phyloP scores from a whole-genome alignment of 164 flowering plant species.

The Vitis amurensis region DNA sequence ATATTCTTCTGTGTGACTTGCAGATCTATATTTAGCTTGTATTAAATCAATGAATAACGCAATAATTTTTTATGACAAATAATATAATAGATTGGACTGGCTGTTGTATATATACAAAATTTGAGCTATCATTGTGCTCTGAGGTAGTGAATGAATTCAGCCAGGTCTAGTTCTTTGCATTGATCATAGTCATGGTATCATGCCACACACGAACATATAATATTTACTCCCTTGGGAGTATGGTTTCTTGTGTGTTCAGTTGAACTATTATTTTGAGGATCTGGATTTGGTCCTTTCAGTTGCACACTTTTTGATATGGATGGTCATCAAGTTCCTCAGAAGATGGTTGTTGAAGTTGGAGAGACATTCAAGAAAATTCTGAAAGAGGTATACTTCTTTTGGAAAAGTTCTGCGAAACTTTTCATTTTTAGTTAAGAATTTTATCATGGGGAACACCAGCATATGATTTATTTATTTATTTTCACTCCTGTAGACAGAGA shows the following conservation, averaged over 20 bases:
- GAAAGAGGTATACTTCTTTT: slow-evolving; percentile 50
- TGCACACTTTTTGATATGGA: slow-evolving; percentile 65
- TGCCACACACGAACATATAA: neutral
- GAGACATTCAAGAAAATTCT: slow-evolving; percentile 67
- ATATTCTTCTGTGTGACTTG: too few species aligned
- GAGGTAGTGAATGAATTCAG: too few species aligned
- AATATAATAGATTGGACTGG: too few species aligned
- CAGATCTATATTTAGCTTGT: too few species aligned
- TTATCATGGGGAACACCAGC: neutral
- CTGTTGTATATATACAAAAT: too few species aligned
- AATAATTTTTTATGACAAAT: too few species aligned
- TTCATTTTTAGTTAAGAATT: neutral
- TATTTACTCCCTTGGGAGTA: neutral
- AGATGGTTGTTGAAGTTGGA: slow-evolving; percentile 72
- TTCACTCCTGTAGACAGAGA: slow-evolving; percentile 55
- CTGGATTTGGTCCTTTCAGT: slow-evolving; percentile 37
- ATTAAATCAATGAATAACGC: too few species aligned
- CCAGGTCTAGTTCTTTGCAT: neutral
- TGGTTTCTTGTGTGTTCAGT: neutral
- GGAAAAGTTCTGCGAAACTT: neutral
- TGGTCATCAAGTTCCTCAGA: slow-evolving; percentile 74
- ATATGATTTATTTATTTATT: neutral
- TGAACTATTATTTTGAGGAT: slow-evolving; percentile 8
- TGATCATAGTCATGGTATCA: neutral
- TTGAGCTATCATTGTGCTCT: too few species aligned